These are phyloP conservation scores for Rheum nobile DNA, from an alignment of 148 eudicot genomes.

Conservation along the genomic window DNA sequence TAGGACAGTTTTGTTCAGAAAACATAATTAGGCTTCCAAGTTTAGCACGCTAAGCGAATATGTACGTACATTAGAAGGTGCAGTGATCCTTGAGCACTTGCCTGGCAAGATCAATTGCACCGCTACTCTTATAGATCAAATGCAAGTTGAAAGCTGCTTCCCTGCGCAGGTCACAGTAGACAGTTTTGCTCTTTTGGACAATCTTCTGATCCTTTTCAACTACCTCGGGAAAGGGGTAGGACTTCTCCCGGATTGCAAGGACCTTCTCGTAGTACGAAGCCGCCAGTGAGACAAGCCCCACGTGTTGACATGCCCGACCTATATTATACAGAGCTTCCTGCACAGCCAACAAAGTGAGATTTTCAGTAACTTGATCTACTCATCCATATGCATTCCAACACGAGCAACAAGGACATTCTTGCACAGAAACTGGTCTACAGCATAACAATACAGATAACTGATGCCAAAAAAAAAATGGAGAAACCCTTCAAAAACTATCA, in stretches of 20 bases:
- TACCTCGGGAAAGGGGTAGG: conserved; percentile 38
- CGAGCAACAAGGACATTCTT: not conserved
- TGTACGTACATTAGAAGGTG: no score
- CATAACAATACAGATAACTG: no score
- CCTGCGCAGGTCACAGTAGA: conserved; percentile 73
- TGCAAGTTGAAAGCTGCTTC: conserved; percentile 91
- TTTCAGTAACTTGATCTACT: not conserved
- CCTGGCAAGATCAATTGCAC: no score
- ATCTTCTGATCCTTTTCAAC: conserved; percentile 25
- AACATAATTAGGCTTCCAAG: no score
- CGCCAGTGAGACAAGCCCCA: conserved; percentile 67
- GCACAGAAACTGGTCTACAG: no score
- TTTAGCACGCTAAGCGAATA: no score
- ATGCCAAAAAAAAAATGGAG: not conserved
- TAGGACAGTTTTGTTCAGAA: no score
- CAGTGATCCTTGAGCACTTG: no score
- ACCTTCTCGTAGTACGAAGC: conserved; percentile 74
- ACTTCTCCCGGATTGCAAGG: conserved; percentile 38
- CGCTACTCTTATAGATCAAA: not conserved
- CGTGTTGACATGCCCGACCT: conserved; percentile 77
- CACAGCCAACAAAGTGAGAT: not conserved
- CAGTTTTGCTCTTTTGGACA: conserved; percentile 21
- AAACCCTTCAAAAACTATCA: not conserved
- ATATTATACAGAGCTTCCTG: conserved; percentile 80
- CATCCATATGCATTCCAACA: not conserved